phyloP scores from a whole-genome alignment of 1,284 basidiomycete species.

The Peniophora sp. region DNA sequence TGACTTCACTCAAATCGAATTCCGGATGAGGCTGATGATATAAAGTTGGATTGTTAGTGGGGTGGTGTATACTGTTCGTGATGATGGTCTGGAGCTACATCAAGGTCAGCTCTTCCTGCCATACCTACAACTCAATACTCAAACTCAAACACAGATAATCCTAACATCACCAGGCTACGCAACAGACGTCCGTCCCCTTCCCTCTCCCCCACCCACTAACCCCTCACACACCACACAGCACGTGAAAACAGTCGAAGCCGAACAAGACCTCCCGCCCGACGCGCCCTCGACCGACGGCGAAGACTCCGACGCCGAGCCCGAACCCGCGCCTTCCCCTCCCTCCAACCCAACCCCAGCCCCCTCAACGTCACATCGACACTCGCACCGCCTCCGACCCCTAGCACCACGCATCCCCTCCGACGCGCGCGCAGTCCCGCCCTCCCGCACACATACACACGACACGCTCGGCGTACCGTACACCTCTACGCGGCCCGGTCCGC shows the following conservation, averaged over 20 bases:
- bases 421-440: too few species aligned
- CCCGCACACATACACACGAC: too few species aligned
- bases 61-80: conserved; percentile 53
- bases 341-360: not conserved
- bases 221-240: too few species aligned
- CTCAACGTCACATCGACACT: not conserved
- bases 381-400: too few species aligned
- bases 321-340: not conserved
- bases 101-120: conserved; percentile 34
- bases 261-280: not conserved
- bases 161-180: conserved; percentile 65
- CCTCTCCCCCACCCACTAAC: not conserved
- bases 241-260: not conserved
- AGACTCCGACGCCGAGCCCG: too few species aligned
- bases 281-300: not conserved
- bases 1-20: conserved; percentile 11
- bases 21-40: conserved; percentile 1
- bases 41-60: conserved; percentile 50
- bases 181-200: conserved; percentile 42
- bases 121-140: not conserved
- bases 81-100: conserved; percentile 70
- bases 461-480: not conserved
- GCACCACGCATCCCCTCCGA: too few species aligned
- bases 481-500: not conserved
- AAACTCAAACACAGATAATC: conserved; percentile 36